Conservation (phyloP, 2,329 filamentous ascomycete genomes). For the Ophiostoma ulmi region DNA sequence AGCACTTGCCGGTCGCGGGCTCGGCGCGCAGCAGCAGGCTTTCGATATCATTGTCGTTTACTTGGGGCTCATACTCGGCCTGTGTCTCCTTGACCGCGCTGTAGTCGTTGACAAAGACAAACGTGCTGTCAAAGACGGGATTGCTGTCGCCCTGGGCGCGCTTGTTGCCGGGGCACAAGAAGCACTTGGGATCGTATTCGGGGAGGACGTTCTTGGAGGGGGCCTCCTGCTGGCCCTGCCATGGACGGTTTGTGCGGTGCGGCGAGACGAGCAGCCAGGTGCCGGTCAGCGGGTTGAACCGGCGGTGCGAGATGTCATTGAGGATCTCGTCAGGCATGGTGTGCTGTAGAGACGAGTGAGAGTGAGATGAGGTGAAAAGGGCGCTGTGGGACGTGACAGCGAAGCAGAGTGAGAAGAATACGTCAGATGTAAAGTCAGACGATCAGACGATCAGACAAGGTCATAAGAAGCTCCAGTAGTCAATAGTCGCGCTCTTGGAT, state of each 20-base stretch:
- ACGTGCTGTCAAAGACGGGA: slow-evolving; percentile 79
- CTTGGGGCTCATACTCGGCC: slow-evolving; percentile 61
- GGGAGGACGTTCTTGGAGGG: slow-evolving; percentile 66
- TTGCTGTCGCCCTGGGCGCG: slow-evolving; percentile 83
- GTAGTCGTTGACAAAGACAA: slow-evolving; percentile 96
- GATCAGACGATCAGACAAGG: too few relatives aligned
- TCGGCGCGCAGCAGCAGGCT: slow-evolving; percentile 74
- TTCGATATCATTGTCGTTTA: slow-evolving; percentile 47
- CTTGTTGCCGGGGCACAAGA: slow-evolving; percentile 86
- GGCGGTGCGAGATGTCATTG: slow-evolving; percentile 92
- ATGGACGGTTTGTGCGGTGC: slow-evolving; percentile 92
- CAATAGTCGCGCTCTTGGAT: too few relatives aligned
- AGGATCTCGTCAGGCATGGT: slow-evolving; percentile 71
- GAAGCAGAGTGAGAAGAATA: background rate
- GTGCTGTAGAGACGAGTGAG: background rate
- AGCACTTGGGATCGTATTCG: slow-evolving; percentile 82
- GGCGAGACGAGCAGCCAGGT: slow-evolving; percentile 93
- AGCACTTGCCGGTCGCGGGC: slow-evolving; percentile 89
- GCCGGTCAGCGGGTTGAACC: slow-evolving; percentile 86
- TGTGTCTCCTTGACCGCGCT: slow-evolving; percentile 94
- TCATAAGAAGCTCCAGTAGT: too few relatives aligned
- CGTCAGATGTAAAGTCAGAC: background rate
- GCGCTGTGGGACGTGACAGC: background rate
- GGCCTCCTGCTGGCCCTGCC: slow-evolving; percentile 84
- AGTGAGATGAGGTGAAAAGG: background rate